phyloP scores from a whole-genome alignment of 163 green algal genomes.

The Scenedesmus sp. region DNA sequence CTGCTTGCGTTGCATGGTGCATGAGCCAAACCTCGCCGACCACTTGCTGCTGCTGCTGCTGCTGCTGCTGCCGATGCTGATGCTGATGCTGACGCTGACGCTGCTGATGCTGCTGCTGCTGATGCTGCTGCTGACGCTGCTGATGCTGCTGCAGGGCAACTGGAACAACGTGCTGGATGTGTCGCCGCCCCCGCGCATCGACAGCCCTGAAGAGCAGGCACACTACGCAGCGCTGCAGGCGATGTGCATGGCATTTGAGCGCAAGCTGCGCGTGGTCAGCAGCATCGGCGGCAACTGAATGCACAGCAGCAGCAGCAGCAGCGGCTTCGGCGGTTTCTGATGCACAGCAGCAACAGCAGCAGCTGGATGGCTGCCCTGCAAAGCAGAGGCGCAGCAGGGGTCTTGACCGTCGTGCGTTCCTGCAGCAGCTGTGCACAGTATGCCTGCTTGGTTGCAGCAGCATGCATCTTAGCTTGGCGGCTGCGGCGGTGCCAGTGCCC shows the following conservation, averaged over 20 bases:
- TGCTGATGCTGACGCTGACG: too few species aligned
- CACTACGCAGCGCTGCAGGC: slow-evolving; percentile 60
- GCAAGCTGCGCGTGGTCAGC: slow-evolving; percentile 57
- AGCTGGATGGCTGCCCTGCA: too few species aligned
- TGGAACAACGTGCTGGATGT: slow-evolving; percentile 79
- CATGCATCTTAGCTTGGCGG: neutral
- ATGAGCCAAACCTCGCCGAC: too few species aligned
- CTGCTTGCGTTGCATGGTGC: too few species aligned
- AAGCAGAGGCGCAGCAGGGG: too few species aligned
- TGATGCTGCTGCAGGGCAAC: slow-evolving; percentile 60
- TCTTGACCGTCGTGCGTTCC: too few species aligned
- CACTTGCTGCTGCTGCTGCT: too few species aligned
- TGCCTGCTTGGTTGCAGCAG: too few species aligned
- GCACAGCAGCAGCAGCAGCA: neutral
- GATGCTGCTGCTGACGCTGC: neutral
- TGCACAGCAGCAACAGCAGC: neutral
- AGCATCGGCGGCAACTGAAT: neutral
- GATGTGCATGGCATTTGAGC: slow-evolving; percentile 55
- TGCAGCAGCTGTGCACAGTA: too few species aligned
- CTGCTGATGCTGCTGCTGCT: neutral
- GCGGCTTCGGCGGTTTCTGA: neutral
- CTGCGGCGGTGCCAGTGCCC: too few species aligned
- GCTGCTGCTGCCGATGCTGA: too few species aligned
- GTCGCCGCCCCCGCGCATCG: slow-evolving; percentile 38
- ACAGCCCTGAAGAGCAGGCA: slow-evolving; percentile 39